A percentile compares a stretch with the other conserved stretches of the same genome.
These are phyloP conservation scores for Ocimum tenuiflorum DNA, from an alignment of 257 asterid genomes.

Conservation along the genomic window DNA sequence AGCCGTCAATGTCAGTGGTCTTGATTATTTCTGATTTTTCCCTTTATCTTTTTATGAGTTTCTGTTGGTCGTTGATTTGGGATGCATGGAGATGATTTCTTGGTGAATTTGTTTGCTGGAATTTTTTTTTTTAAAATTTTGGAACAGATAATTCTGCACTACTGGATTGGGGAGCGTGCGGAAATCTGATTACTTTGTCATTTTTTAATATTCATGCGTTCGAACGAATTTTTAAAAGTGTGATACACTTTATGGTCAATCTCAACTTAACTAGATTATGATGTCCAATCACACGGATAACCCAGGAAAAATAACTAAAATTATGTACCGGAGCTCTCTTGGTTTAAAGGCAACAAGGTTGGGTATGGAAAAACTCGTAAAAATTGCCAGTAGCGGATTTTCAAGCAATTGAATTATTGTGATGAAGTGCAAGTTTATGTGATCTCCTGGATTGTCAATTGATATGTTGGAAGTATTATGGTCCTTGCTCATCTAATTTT, in stretches of 20 bases:
- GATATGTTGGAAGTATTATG: background rate
- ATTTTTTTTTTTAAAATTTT: background rate
- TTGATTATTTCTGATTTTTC: background rate
- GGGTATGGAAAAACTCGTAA: background rate
- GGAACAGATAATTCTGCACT: background rate
- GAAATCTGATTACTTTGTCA: constrained; percentile 9
- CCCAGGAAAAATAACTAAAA: background rate
- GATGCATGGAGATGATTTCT: constrained; percentile 18
- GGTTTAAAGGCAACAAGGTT: background rate
- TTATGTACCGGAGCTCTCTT: background rate
- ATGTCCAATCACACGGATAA: too few species aligned
- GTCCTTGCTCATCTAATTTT: background rate
- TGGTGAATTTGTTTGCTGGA: background rate
- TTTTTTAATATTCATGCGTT: background rate
- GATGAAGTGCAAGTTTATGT: background rate
- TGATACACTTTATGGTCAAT: background rate
- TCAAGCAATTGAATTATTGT: background rate
- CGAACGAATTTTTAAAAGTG: background rate
- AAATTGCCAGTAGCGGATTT: background rate
- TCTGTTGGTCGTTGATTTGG: background rate
- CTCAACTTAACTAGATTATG: background rate
- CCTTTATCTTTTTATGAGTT: too few species aligned
- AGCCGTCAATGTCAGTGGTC: background rate
- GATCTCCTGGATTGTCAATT: background rate
- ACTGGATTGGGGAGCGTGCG: background rate